Conservation (phyloP, 148 eudicot genomes). For the Cornus controversa region DNA sequence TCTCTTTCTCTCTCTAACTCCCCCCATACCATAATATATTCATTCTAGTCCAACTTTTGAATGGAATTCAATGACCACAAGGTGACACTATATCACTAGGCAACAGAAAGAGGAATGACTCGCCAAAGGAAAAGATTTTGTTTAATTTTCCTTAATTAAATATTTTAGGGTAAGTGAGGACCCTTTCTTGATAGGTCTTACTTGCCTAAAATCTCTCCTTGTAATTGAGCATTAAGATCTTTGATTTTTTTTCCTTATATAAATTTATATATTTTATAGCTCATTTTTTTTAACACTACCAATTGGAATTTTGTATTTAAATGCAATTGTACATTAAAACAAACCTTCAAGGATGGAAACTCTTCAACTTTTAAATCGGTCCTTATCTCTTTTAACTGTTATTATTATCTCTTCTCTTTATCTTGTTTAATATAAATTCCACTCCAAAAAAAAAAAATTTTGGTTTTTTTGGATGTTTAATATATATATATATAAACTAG, state of each 20-base stretch:
- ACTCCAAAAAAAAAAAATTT: not conserved
- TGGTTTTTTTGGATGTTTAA: not conserved
- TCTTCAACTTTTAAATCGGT: not conserved
- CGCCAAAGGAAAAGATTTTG: no score
- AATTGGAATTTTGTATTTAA: not conserved
- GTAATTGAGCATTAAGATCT: constrained; percentile 9
- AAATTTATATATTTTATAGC: not conserved
- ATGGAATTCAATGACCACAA: constrained; percentile 3
- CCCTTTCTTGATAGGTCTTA: not conserved
- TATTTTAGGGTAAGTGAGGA: not conserved
- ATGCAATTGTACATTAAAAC: not conserved
- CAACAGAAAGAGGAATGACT: no score
- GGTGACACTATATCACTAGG: no score
- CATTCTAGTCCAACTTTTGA: not conserved
- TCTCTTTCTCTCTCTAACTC: constrained; percentile 7
- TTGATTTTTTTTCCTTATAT: constrained; percentile 8
- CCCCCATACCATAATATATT: not conserved
- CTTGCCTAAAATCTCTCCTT: constrained; percentile 9
- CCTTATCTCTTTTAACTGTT: not conserved
- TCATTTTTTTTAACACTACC: no score
- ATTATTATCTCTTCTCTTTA: not conserved
- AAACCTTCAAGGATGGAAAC: not conserved
- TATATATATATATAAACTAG: not conserved
- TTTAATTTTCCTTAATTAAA: not conserved
- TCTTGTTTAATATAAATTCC: not conserved